Conservation (phyloP, 495 filamentous ascomycete species). For the Thozetella sp. region DNA sequence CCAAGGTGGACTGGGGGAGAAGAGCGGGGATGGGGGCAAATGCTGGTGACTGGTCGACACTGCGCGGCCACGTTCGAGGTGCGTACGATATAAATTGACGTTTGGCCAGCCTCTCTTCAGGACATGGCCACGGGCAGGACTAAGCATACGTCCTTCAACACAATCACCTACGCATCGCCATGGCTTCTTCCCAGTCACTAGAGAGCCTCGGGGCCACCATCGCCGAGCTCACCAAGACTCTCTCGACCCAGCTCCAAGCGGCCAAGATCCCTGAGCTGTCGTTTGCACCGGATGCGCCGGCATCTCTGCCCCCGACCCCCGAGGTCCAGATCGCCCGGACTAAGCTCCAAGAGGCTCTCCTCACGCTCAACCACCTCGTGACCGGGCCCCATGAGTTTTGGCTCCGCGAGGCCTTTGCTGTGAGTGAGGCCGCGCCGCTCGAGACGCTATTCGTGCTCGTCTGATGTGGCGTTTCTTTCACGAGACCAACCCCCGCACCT, state of each 20-base stretch:
- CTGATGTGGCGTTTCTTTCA: no score
- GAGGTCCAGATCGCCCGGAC: not conserved
- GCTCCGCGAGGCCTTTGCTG: not conserved
- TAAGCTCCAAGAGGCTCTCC: not conserved
- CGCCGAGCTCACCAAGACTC: not conserved
- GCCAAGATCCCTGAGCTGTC: constrained; percentile 1
- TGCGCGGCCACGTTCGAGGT: no score
- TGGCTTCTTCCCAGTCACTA: no score
- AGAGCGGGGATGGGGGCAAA: no score
- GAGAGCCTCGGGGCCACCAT: not conserved
- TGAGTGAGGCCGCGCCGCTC: not conserved
- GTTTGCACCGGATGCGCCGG: not conserved
- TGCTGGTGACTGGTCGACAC: no score
- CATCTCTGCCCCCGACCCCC: not conserved
- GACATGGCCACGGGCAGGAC: no score
- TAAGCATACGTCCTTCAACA: no score
- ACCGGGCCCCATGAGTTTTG: not conserved
- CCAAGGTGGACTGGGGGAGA: no score
- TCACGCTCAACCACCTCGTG: not conserved
- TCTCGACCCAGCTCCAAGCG: not conserved
- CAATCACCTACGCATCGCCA: no score
- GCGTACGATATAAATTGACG: no score
- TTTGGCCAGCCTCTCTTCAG: no score
- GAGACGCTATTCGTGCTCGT: not conserved
- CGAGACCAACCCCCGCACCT: no score